Evolutionary conservation across 2,329 filamentous ascomycete genomes (phyloP), one percentile per base, ranked within the genome.

Genomic region (Cercospora sp.): DNA sequence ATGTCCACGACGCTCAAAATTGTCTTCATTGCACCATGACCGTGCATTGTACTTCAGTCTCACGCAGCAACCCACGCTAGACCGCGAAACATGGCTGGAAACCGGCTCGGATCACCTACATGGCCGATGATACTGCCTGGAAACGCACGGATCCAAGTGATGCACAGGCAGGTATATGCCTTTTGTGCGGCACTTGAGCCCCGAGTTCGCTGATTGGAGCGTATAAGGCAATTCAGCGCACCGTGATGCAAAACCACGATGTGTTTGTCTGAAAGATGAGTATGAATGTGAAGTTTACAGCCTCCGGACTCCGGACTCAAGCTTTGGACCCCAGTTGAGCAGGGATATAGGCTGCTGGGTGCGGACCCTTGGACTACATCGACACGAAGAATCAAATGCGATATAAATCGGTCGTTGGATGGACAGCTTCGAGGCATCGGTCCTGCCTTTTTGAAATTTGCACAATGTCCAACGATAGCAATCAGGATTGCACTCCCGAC

Each of bases 241-340:
- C 9, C 24, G 24, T 55, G 49, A 55, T 28, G 49, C 49, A 55
- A 55, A 55, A 16, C 16, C 49, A 24, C 13, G 12, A 55, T 28
- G 49, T 26, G 21, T 55, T 55, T 55, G 49, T 26, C 49, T 55
- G 49, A 10, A 55, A 30, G 49, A 24, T 55, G 24, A 55, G 49
- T 55, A 30, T 55, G 49, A 55, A 55, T 28, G 45, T 49, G 45
- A 49, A 49, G 45, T 49, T 49, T 49, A 28, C 49, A 55, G 49
- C 49, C 49, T 55, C 49, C 49, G 49, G 49, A 55, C 49, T 55
- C 49, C 49, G 49, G 24, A 26, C 49, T 28, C 49, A 55, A 55
- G 49, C 24, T 55, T 55, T 24, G 5, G 12, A 28, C 12, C 49
- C 49, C 24, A 55, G 49, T 9, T 16, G 7, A 26, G 24, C 49